Conservation (phyloP, 768 basidiomycete genomes). For the Serpula lacrymans region DNA sequence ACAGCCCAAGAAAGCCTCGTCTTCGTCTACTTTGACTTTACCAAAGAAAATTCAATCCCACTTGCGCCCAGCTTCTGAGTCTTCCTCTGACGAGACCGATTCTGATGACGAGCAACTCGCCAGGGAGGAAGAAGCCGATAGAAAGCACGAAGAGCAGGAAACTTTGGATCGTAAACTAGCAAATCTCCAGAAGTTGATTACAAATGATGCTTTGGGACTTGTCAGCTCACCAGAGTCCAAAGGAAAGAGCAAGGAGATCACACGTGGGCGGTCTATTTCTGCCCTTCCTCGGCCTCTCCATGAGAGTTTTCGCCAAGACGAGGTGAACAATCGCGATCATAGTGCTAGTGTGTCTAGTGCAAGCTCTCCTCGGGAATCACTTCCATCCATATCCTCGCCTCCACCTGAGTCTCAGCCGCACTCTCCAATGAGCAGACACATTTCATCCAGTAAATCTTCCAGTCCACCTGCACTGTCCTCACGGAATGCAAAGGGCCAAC, state of each 20-base stretch:
- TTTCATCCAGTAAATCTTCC: slow-evolving; percentile 53
- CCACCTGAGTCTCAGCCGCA: slow-evolving; percentile 53
- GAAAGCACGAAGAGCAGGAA: slow-evolving; percentile 64
- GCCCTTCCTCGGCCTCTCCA: slow-evolving; percentile 18
- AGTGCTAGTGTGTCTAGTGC: slow-evolving; percentile 75
- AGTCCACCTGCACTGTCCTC: slow-evolving; percentile 60
- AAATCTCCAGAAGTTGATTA: slow-evolving; percentile 70
- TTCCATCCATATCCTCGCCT: slow-evolving; percentile 79
- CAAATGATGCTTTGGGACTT: slow-evolving; percentile 68
- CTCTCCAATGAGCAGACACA: slow-evolving; percentile 45
- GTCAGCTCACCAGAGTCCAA: slow-evolving; percentile 38
- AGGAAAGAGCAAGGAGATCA: slow-evolving; percentile 38
- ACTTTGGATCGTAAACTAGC: slow-evolving; percentile 63
- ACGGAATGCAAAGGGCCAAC: slow-evolving; percentile 50
- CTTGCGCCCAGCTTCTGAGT: slow-evolving; percentile 47
- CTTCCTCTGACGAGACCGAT: slow-evolving; percentile 48
- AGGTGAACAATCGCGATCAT: slow-evolving; percentile 48
- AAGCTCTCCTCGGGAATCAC: slow-evolving; percentile 73
- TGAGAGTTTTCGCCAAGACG: slow-evolving; percentile 35
- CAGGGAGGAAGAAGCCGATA: slow-evolving; percentile 68
- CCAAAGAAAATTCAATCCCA: slow-evolving; percentile 32
- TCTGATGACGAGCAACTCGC: slow-evolving; percentile 61
- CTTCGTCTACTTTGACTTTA: slow-evolving; percentile 71
- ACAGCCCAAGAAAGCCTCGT: slow-evolving; percentile 50
- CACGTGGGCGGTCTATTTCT: slow-evolving; percentile 39